A percentile compares a stretch with the other conserved stretches of the same genome.
phyloP scores from a whole-genome alignment of 2,329 filamentous ascomycete species.

The Arthroderma sp. region DNA sequence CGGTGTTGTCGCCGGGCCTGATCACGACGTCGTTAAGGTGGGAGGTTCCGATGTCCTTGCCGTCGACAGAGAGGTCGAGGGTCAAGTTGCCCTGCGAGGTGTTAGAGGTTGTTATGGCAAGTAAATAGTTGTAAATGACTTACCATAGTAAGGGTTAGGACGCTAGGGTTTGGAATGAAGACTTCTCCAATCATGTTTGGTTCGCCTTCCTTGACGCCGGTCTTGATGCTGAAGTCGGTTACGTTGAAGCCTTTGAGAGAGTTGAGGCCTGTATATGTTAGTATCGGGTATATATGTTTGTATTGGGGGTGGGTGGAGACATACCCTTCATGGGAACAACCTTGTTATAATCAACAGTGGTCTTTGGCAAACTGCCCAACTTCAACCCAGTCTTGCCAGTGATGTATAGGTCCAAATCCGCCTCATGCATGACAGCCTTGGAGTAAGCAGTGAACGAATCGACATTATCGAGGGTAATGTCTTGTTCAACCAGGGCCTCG shows the following conservation, averaged over 20 bases:
- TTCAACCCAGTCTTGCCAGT: conserved; percentile 41
- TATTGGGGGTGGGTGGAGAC: conserved; percentile 3
- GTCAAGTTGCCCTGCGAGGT: conserved; percentile 40
- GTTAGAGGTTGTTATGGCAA: not conserved
- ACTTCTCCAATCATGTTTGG: conserved; percentile 43
- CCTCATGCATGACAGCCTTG: conserved; percentile 34
- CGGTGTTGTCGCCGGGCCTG: conserved; percentile 40
- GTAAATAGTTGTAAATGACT: conserved; percentile 1
- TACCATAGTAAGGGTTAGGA: conserved; percentile 42
- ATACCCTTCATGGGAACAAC: conserved; percentile 44
- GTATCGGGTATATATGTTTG: not conserved
- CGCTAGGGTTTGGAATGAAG: conserved; percentile 47
- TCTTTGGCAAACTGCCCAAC: conserved; percentile 37
- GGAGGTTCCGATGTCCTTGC: conserved; percentile 36
- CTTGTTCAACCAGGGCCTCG: conserved; percentile 31
- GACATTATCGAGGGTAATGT: conserved; percentile 29
- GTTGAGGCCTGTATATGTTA: conserved; percentile 39
- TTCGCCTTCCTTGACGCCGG: conserved; percentile 23
- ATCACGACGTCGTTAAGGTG: conserved; percentile 40
- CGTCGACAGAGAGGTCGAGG: conserved; percentile 38
- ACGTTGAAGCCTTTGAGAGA: conserved; percentile 40
- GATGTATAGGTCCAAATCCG: conserved; percentile 38
- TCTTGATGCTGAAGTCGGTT: conserved; percentile 35
- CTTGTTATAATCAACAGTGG: conserved; percentile 43
- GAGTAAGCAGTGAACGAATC: conserved; percentile 39